Evolutionary conservation across 2,329 filamentous ascomycete species (phyloP).

Genomic region (Cladosporium sp.): DNA sequence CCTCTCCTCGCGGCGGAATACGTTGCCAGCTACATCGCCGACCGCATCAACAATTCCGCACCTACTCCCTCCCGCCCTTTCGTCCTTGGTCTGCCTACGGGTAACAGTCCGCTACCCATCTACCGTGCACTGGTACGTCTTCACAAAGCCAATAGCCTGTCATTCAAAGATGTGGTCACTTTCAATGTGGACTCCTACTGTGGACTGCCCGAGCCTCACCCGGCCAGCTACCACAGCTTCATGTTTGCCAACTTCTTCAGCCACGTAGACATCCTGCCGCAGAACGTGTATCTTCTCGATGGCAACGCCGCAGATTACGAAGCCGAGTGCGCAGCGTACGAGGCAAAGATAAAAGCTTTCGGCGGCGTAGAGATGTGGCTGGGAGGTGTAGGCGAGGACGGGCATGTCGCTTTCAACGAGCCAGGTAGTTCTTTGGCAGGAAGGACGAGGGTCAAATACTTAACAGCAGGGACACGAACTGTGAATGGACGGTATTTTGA

Average conservation of each 20-base stretch:
- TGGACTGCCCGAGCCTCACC: constrained; percentile 76
- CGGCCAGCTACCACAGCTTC: constrained; percentile 85
- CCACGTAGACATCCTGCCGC: constrained; percentile 75
- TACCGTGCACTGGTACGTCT: constrained; percentile 73
- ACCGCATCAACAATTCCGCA: constrained; percentile 50
- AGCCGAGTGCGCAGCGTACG: constrained; percentile 75
- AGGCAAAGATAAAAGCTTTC: constrained; percentile 69
- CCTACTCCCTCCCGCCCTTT: constrained; percentile 73
- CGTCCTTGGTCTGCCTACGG: constrained; percentile 79
- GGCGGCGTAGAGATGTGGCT: constrained; percentile 86
- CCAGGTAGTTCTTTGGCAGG: constrained; percentile 76
- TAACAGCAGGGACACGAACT: constrained; percentile 82
- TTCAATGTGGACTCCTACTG: constrained; percentile 96
- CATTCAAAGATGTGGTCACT: constrained; percentile 83
- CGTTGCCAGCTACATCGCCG: constrained; percentile 77
- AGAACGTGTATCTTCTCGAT: constrained; percentile 81
- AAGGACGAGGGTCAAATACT: constrained; percentile 79
- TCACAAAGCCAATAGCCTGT: constrained; percentile 72
- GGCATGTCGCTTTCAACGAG: constrained; percentile 89
- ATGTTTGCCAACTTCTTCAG: constrained; percentile 94
- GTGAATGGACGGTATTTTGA: constrained; percentile 84
- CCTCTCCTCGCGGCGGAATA: constrained; percentile 68
- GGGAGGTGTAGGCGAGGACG: constrained; percentile 80
- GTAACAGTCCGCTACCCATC: constrained; percentile 74
- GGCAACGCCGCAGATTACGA: constrained; percentile 75